Conservation (phyloP, 164 flowering plant genomes). For the Sextonia rubra region DNA sequence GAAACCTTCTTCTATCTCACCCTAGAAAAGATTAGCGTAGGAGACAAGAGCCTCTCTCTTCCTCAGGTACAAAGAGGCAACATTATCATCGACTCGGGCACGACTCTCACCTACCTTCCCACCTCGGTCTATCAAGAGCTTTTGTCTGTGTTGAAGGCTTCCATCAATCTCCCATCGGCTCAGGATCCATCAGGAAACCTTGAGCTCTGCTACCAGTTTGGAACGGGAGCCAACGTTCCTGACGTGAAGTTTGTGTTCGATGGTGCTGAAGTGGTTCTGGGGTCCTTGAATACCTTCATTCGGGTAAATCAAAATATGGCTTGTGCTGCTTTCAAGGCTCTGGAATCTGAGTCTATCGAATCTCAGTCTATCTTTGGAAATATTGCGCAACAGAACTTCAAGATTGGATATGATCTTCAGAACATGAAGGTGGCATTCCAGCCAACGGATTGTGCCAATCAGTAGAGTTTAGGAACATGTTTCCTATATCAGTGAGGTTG, state of each 20-base stretch:
- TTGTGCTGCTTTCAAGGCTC: slow-evolving; percentile 20
- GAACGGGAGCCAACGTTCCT: slow-evolving; percentile 8
- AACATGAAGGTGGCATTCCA: slow-evolving; percentile 24
- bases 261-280: slow-evolving; percentile 29
- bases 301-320: not conserved
- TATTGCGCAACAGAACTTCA: slow-evolving; percentile 23
- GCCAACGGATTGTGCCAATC: slow-evolving; percentile 23
- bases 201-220: slow-evolving; percentile 17
- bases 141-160: slow-evolving; percentile 4
- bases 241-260: slow-evolving; percentile 24
- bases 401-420: slow-evolving; percentile 27
- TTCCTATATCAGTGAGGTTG: too few species aligned
- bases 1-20: slow-evolving; percentile 38
- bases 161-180: not conserved
- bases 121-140: slow-evolving; percentile 14
- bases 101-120: slow-evolving; percentile 36
- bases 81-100: slow-evolving; percentile 63
- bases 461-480: slow-evolving; percentile 1
- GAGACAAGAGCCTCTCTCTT: slow-evolving; percentile 11
- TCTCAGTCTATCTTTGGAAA: slow-evolving; percentile 20
- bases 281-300: slow-evolving; percentile 19
- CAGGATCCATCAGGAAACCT: not conserved
- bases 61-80: slow-evolving; percentile 21
- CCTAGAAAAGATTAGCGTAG: slow-evolving; percentile 40
- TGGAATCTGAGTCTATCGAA: not conserved